These are phyloP conservation scores for Neoboletus magnificus DNA, from an alignment of 768 basidiomycete species.

Conservation along the genomic window DNA sequence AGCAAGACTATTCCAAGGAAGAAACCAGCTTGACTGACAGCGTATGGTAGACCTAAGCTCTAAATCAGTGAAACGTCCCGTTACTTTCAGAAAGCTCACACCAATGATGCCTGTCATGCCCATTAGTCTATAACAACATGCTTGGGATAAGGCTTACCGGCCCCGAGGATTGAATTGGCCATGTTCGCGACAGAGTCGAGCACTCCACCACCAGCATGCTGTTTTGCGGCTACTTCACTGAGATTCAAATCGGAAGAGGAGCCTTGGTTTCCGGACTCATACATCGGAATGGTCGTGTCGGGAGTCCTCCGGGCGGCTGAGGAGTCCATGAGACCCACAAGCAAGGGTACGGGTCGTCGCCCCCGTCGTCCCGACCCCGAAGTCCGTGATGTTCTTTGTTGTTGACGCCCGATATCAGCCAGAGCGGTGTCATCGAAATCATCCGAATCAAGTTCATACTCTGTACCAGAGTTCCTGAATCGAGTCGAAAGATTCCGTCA, in stretches of 20 bases:
- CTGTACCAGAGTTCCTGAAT: constrained; percentile 37
- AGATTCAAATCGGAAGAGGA: constrained; percentile 43
- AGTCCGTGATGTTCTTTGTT: constrained; percentile 20
- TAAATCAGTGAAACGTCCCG: constrained; percentile 1
- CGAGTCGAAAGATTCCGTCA: neutral
- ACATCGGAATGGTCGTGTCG: constrained; percentile 54
- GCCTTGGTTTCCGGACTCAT: constrained; percentile 33
- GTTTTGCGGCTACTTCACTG: constrained; percentile 68
- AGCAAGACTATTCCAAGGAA: constrained; percentile 83
- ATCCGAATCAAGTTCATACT: constrained; percentile 82
- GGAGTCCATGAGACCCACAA: constrained; percentile 73
- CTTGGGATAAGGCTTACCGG: constrained; percentile 49
- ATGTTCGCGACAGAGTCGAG: constrained; percentile 85
- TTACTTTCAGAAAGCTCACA: constrained; percentile 31
- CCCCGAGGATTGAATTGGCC: constrained; percentile 95
- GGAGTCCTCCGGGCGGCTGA: constrained; percentile 52
- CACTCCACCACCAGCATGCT: constrained; percentile 67
- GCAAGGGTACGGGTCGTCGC: constrained; percentile 68
- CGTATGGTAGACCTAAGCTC: constrained; percentile 81
- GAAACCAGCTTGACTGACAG: constrained; percentile 92
- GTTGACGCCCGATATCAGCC: constrained; percentile 30
- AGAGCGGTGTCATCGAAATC: constrained; percentile 60
- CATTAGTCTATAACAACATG: constrained; percentile 15
- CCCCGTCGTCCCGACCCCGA: constrained; percentile 36
- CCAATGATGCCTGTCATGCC: constrained; percentile 63